Percentiles rank a stretch among this genome's conserved stretches.
Evolutionary conservation across 2,329 filamentous ascomycete species (phyloP).

Genomic region (Colletotrichum filicis): DNA sequence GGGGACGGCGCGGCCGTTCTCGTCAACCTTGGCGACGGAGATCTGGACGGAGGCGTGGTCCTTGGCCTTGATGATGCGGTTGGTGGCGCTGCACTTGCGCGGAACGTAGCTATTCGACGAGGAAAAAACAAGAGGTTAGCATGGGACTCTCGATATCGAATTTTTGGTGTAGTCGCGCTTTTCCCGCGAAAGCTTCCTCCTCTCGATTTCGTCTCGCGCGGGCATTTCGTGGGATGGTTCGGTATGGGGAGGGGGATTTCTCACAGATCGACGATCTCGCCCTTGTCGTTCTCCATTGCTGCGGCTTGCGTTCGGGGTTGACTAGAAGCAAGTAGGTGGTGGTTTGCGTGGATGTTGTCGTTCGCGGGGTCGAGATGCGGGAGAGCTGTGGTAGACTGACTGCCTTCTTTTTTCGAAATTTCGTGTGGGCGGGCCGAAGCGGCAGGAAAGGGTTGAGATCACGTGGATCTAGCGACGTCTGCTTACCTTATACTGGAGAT

Average conservation of each 20-base stretch:
- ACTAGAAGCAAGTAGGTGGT: constrained; percentile 44
- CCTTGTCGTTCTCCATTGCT: constrained; percentile 99
- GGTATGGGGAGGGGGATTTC: constrained; percentile 47
- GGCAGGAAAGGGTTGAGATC: neutral
- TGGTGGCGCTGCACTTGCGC: constrained; percentile 98
- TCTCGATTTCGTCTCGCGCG: neutral
- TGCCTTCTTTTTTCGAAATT: constrained; percentile 41
- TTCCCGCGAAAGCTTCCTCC: constrained; percentile 13
- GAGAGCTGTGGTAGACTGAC: constrained; percentile 30
- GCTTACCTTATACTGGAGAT: neutral
- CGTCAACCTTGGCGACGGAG: constrained; percentile 96
- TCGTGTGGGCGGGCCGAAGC: constrained; percentile 40
- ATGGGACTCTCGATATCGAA: constrained; percentile 6
- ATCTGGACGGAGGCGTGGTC: constrained; percentile 99
- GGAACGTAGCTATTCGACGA: constrained; percentile 82
- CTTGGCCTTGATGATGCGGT: constrained; percentile 99
- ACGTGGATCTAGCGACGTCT: neutral
- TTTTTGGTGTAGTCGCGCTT: constrained; percentile 11
- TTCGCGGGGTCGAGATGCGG: constrained; percentile 29
- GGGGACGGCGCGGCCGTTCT: constrained; percentile 93
- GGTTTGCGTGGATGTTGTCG: constrained; percentile 36
- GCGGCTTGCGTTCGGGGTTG: constrained; percentile 51
- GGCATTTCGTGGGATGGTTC: constrained; percentile 13
- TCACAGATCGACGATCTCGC: constrained; percentile 99
- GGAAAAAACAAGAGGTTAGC: constrained; percentile 41